Percentiles rank a stretch among this genome's conserved stretches.
Evolutionary conservation across 768 basidiomycete species (phyloP).

Genomic region (Boletus eberwhitei): DNA sequence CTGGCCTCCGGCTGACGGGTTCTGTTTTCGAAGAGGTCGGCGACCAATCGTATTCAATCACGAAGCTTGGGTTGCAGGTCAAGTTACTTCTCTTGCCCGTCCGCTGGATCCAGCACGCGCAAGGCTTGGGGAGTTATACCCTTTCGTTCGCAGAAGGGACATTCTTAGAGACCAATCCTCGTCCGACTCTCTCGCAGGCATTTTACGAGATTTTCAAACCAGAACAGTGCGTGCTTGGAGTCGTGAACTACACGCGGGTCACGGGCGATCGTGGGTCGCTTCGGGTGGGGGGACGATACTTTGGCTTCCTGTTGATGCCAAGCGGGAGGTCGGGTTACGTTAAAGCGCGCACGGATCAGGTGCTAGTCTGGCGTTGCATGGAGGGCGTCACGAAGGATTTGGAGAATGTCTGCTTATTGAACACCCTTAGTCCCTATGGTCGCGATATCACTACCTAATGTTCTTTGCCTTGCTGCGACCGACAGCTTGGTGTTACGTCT

Average conservation of each 20-base stretch:
- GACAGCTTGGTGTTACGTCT: neutral
- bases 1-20: slow-evolving; percentile 9
- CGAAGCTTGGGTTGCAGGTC: slow-evolving; percentile 11
- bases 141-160: slow-evolving; percentile 12
- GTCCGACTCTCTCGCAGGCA: slow-evolving; percentile 9
- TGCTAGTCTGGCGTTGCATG: slow-evolving; percentile 12
- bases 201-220: slow-evolving; percentile 18
- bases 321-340: slow-evolving; percentile 4
- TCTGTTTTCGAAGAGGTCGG: slow-evolving; percentile 15
- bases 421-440: slow-evolving; percentile 1
- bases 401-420: slow-evolving; percentile 10
- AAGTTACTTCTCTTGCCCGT: slow-evolving; percentile 11
- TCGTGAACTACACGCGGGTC: slow-evolving; percentile 11
- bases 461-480: neutral
- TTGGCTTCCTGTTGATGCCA: slow-evolving; percentile 11
- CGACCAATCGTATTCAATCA: slow-evolving; percentile 15
- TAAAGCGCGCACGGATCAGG: slow-evolving; percentile 13
- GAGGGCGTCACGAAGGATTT: slow-evolving; percentile 7
- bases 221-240: slow-evolving; percentile 13
- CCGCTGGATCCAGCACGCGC: slow-evolving; percentile 1
- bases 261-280: slow-evolving; percentile 6
- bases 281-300: slow-evolving; percentile 9
- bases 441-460: neutral
- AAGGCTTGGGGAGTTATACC: slow-evolving; percentile 4
- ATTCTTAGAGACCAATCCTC: slow-evolving; percentile 6